These are phyloP conservation scores for Aspergillus homomorphus DNA, from an alignment of 495 filamentous ascomycete genomes.

Conservation along the genomic window DNA sequence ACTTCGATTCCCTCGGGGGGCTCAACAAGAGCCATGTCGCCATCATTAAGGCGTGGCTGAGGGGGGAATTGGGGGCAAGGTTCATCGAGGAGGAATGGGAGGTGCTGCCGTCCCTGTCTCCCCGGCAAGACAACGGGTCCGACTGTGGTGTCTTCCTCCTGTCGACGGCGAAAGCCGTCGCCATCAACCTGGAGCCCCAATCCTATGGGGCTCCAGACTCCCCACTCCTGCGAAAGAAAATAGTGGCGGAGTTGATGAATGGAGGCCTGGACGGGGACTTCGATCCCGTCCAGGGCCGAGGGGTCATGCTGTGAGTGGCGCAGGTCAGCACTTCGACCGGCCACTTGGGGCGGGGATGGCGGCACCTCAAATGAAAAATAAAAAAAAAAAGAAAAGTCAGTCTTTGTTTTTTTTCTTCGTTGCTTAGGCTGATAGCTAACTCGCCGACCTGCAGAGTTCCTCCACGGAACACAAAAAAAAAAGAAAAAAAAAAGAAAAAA, in stretches of 20 bases:
- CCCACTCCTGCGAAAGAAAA: conserved; percentile 54
- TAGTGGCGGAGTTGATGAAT: conserved; percentile 68
- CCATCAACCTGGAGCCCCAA: conserved; percentile 60
- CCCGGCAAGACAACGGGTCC: conserved; percentile 63
- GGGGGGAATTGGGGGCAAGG: conserved; percentile 50
- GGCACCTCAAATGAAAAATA: not conserved
- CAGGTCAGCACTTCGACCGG: not conserved
- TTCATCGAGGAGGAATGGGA: conserved; percentile 65
- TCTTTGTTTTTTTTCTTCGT: no score
- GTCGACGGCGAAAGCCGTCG: conserved; percentile 68
- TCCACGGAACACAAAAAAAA: no score
- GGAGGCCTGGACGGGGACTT: conserved; percentile 57
- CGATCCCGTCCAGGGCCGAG: conserved; percentile 23
- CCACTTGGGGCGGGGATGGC: conserved; percentile 1
- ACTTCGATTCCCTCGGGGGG: conserved; percentile 69
- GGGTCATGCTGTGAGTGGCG: conserved; percentile 23
- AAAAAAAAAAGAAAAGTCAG: not conserved
- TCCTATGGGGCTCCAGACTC: conserved; percentile 57
- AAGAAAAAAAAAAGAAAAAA: no score
- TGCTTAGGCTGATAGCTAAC: no score
- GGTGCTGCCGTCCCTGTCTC: conserved; percentile 41
- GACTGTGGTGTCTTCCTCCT: conserved; percentile 83
- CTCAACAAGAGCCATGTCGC: conserved; percentile 30
- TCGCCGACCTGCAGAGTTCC: no score
- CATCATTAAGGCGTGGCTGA: conserved; percentile 54